These are phyloP conservation scores for Candida chilensis DNA, from an alignment of 805 yeast species.

Conservation along the genomic window DNA sequence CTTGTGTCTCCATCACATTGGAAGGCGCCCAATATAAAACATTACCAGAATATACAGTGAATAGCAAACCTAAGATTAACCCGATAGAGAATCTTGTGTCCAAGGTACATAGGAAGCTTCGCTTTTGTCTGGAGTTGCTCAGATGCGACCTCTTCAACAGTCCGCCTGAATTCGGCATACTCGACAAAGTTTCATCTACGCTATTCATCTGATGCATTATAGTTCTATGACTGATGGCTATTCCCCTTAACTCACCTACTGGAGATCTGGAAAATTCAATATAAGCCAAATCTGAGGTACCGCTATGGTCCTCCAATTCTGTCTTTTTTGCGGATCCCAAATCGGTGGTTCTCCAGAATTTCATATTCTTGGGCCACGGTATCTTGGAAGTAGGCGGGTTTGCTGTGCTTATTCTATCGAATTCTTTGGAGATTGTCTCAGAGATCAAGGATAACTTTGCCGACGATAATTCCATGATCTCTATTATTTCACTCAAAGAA, in stretches of 20 bases:
- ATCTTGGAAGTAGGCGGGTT: constrained; percentile 31
- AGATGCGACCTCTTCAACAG: background rate
- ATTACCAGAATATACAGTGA: constrained; percentile 82
- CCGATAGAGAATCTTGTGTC: constrained; percentile 63
- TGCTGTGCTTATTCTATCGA: constrained; percentile 48
- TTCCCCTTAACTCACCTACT: constrained; percentile 86
- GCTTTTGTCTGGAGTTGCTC: background rate
- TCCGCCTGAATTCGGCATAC: constrained; percentile 37
- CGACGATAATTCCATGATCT: constrained; percentile 64
- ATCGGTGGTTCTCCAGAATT: constrained; percentile 79
- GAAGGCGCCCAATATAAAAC: constrained; percentile 73
- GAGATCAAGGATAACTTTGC: constrained; percentile 75
- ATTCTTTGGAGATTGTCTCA: constrained; percentile 64
- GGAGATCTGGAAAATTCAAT: constrained; percentile 90
- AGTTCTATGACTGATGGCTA: constrained; percentile 84
- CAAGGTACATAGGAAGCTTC: constrained; percentile 22
- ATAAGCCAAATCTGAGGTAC: constrained; percentile 62
- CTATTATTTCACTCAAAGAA: constrained; percentile 58
- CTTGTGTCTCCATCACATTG: constrained; percentile 65
- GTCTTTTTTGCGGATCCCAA: constrained; percentile 50
- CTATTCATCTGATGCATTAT: constrained; percentile 83
- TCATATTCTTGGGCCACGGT: constrained; percentile 68
- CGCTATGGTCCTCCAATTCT: constrained; percentile 11
- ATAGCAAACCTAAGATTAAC: constrained; percentile 68
- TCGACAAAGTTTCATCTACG: constrained; percentile 57